phyloP scores from a whole-genome alignment of 345 rosid species.

The Eucalyptus regnans region DNA sequence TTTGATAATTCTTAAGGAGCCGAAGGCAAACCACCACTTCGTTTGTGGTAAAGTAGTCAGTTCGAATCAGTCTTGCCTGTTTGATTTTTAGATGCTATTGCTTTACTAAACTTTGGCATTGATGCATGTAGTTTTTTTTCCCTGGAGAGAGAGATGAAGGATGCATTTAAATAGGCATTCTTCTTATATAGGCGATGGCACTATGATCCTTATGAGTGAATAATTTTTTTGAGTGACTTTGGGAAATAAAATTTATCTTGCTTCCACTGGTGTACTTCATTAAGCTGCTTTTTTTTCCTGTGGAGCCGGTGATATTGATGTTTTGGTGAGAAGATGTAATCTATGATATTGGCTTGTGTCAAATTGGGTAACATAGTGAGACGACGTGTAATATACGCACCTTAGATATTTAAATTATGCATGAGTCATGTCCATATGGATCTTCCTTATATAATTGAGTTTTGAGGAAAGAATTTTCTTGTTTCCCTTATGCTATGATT shows the following conservation, averaged over 20 bases:
- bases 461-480: background rate
- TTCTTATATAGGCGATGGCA: background rate
- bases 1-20: background rate
- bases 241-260: background rate
- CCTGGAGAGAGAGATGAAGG: background rate
- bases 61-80: background rate
- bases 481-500: background rate
- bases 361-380: background rate
- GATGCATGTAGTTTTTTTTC: background rate
- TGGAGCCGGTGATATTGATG: background rate
- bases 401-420: background rate
- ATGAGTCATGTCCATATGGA: background rate
- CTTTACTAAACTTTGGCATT: background rate
- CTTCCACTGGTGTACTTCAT: background rate
- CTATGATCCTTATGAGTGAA: background rate
- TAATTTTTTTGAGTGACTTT: background rate
- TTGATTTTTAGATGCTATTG: background rate
- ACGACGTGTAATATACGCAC: background rate
- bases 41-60: background rate
- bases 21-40: background rate
- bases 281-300: background rate
- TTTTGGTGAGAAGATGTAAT: background rate
- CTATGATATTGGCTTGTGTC: background rate
- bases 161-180: background rate
- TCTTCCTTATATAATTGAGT: background rate